Conservation (phyloP, 2,329 filamentous ascomycete genomes). For the Ophiostoma pallidulum region DNA sequence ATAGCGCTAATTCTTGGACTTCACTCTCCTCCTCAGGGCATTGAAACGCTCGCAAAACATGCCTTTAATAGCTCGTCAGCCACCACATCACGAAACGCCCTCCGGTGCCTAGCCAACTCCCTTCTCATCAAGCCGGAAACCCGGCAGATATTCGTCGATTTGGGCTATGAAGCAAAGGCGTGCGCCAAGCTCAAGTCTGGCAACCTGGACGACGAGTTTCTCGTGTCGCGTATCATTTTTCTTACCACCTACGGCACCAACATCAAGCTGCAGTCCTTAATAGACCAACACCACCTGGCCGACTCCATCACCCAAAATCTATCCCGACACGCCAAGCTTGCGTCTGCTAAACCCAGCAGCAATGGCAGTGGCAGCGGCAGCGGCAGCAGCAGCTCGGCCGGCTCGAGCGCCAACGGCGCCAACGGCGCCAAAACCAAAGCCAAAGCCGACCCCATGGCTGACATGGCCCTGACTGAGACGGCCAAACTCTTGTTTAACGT, state of each 20-base stretch:
- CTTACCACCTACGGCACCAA: slow-evolving; percentile 68
- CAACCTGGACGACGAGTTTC: slow-evolving; percentile 75
- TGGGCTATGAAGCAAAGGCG: slow-evolving; percentile 57
- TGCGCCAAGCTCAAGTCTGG: slow-evolving; percentile 65
- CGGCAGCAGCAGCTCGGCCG: neutral
- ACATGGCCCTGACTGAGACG: slow-evolving; percentile 74
- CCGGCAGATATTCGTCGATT: slow-evolving; percentile 63
- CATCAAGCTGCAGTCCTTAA: slow-evolving; percentile 55
- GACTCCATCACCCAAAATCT: slow-evolving; percentile 63
- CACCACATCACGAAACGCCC: slow-evolving; percentile 60
- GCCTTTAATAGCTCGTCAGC: slow-evolving; percentile 58
- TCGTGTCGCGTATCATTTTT: slow-evolving; percentile 70
- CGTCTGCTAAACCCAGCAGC: slow-evolving; percentile 21
- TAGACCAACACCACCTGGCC: slow-evolving; percentile 57
- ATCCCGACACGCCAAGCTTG: slow-evolving; percentile 51
- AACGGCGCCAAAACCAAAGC: slow-evolving; percentile 17
- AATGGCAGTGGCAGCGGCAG: neutral
- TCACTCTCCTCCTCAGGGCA: slow-evolving; percentile 53
- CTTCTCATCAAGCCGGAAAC: slow-evolving; percentile 60
- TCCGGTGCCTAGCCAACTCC: slow-evolving; percentile 79
- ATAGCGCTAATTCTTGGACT: slow-evolving; percentile 9
- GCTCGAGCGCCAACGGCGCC: neutral
- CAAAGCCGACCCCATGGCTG: slow-evolving; percentile 50
- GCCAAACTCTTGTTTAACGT: slow-evolving; percentile 86
- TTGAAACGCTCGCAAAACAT: slow-evolving; percentile 61